Evolutionary conservation across 1,139 yeast genomes (phyloP).

Genomic region (Hanseniaspora gamundiae): DNA sequence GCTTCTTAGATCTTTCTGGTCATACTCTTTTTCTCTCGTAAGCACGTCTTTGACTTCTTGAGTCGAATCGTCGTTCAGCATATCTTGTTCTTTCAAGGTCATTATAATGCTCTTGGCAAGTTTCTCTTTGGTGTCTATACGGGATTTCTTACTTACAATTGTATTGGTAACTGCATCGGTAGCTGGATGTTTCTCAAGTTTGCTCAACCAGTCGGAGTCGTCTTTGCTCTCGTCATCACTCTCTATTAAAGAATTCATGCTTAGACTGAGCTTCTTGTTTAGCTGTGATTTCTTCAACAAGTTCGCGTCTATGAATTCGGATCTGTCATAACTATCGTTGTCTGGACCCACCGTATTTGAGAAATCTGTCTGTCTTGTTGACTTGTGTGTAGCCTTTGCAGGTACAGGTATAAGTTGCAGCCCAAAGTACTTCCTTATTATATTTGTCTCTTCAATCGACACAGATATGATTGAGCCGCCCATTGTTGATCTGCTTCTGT

Average conservation of each 20-base stretch:
- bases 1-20: background rate
- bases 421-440: slow-evolving; percentile 37
- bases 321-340: slow-evolving; percentile 1
- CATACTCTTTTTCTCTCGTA: slow-evolving; percentile 15
- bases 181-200: no score
- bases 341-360: slow-evolving; percentile 20
- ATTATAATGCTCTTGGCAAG: slow-evolving; percentile 6
- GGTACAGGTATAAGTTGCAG: slow-evolving; percentile 32
- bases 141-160: no score
- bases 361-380: slow-evolving; percentile 3
- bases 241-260: no score
- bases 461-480: slow-evolving; percentile 14
- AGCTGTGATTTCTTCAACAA: no score
- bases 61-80: background rate
- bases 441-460: slow-evolving; percentile 43
- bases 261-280: no score
- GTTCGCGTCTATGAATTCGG: no score
- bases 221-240: no score
- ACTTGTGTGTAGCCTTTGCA: background rate
- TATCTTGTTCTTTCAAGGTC: slow-evolving; percentile 5
- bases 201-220: no score
- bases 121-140: slow-evolving; percentile 10
- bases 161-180: no score
- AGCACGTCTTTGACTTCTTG: slow-evolving; percentile 22
- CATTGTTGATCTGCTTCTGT: background rate